Evolutionary conservation across 2,329 filamentous ascomycete genomes (phyloP).

Genomic region (Curvularia sp.): DNA sequence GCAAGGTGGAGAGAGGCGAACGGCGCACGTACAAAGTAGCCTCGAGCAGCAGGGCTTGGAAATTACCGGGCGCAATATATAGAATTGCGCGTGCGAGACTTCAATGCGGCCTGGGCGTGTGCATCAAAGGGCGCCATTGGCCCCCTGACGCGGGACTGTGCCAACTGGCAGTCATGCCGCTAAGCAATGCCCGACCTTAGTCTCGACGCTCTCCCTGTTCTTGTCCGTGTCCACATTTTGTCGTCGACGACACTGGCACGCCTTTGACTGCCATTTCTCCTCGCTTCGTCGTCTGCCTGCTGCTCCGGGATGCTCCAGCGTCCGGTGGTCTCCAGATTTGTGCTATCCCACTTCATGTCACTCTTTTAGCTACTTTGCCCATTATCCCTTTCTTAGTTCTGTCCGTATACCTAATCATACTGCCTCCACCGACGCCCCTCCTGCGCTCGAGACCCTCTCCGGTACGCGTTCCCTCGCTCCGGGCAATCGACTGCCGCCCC

Average conservation of each 20-base stretch:
- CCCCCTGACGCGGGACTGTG: slow-evolving; percentile 14
- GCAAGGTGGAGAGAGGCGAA: background rate
- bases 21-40: background rate
- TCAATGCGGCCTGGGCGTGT: slow-evolving; percentile 15
- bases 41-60: background rate
- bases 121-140: slow-evolving; percentile 2
- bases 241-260: slow-evolving; percentile 29
- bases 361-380: slow-evolving; percentile 44
- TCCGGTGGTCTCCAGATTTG: slow-evolving; percentile 39
- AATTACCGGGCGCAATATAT: slow-evolving; percentile 6
- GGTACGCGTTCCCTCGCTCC: slow-evolving; percentile 20
- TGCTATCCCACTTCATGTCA: slow-evolving; percentile 45
- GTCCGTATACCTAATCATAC: slow-evolving; percentile 41
- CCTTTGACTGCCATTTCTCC: slow-evolving; percentile 29
- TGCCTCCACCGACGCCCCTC: slow-evolving; percentile 33
- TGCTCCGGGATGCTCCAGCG: slow-evolving; percentile 45
- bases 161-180: slow-evolving; percentile 14
- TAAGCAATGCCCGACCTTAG: slow-evolving; percentile 16
- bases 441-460: slow-evolving; percentile 22
- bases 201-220: slow-evolving; percentile 20
- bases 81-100: slow-evolving; percentile 10
- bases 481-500: slow-evolving; percentile 16
- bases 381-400: slow-evolving; percentile 45
- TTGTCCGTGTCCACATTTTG: slow-evolving; percentile 20
- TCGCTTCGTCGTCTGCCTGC: slow-evolving; percentile 27